Percentiles rank a stretch among this genome's conserved stretches.
These are phyloP conservation scores for Hirsutella thompsonii DNA, from an alignment of 2,329 filamentous ascomycete genomes.

Conservation along the genomic window DNA sequence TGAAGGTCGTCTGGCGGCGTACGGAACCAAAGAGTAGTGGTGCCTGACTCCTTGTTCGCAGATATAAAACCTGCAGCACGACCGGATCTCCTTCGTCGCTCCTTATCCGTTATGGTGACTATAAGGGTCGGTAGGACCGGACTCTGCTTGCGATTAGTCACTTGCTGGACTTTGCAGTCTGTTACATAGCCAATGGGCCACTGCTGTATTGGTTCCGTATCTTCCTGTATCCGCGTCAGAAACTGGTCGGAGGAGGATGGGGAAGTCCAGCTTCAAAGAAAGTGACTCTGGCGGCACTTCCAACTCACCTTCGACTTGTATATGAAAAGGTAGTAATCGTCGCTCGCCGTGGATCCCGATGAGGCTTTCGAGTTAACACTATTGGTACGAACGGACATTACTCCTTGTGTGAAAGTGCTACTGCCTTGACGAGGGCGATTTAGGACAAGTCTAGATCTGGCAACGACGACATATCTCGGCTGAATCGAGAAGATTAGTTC, in stretches of 20 bases:
- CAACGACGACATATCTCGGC: conserved; percentile 48
- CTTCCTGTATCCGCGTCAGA: conserved; percentile 21
- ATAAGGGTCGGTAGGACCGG: conserved; percentile 46
- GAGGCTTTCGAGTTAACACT: conserved; percentile 23
- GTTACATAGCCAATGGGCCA: conserved; percentile 37
- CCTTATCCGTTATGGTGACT: conserved; percentile 44
- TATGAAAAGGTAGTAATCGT: conserved; percentile 36
- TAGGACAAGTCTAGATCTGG: conserved; percentile 19
- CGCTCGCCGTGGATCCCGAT: conserved; percentile 17
- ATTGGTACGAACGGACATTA: conserved; percentile 24
- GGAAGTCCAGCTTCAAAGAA: not conserved
- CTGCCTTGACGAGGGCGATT: conserved; percentile 22
- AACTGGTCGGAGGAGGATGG: not conserved
- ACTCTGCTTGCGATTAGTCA: conserved; percentile 49
- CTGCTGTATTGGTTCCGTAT: conserved; percentile 40
- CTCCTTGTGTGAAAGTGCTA: conserved; percentile 24
- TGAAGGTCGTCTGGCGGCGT: conserved; percentile 36
- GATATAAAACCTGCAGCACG: conserved; percentile 43
- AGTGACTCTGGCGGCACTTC: not conserved
- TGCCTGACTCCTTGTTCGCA: conserved; percentile 33
- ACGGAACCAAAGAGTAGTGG: conserved; percentile 44
- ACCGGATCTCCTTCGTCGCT: conserved; percentile 52
- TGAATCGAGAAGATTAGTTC: conserved; percentile 12
- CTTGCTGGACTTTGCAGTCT: conserved; percentile 44
- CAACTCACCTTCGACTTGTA: conserved; percentile 42